Base-by-base conservation (phyloP, 2,329 filamentous ascomycete species). In the Alternaria gaisen region DNA sequence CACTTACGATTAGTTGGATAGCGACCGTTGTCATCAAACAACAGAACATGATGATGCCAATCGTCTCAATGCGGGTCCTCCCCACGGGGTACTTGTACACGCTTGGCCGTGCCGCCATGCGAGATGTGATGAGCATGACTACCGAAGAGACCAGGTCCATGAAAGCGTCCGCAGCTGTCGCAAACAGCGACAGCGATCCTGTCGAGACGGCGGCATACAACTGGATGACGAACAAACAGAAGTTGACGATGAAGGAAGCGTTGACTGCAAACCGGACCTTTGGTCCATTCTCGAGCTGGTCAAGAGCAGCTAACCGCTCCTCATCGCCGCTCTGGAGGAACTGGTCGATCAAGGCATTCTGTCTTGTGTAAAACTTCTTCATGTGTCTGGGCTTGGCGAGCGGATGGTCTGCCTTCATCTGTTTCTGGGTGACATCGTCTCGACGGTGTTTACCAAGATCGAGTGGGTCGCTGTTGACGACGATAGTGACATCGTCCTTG, bases 21-120 rank as follows among this genome's bases (percentile, higher is more conserved):
- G 88, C 86, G 4, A 89, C 87, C 0, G 87, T 89, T 2, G 87
- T 88, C 86, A 90, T 89, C 60, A 90, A 79, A 43, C 87, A 86
- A 64, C 87, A 88, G 74, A 90, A 90, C 46, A 90, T 83, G 67
- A 90, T 87, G 63, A 90, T 87, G 28, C 87, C 87, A 59, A 89
- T 83, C 3, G 87, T 88, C 77, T 90, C 87, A 55, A 89, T 85
- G 57, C 87, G 83, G 5, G 83, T 88, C 8, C 87, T 84, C 42
- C 86, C 87, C 26, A 89, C 87, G 18, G 87, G 87, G 66, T 87
- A 89, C 72, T 87, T 87, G 76, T 87, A 86, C 7, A 87, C 79
- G 70, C 86, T 88, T 41, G 87, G 85, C 56, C 84, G 81, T 22
- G 82, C 81, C n/a, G 87, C 87, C 77, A 89, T 75, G 26, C 82